These are phyloP conservation scores for Fremontodendron californicum DNA, from an alignment of 345 rosid species.

Conservation along the genomic window DNA sequence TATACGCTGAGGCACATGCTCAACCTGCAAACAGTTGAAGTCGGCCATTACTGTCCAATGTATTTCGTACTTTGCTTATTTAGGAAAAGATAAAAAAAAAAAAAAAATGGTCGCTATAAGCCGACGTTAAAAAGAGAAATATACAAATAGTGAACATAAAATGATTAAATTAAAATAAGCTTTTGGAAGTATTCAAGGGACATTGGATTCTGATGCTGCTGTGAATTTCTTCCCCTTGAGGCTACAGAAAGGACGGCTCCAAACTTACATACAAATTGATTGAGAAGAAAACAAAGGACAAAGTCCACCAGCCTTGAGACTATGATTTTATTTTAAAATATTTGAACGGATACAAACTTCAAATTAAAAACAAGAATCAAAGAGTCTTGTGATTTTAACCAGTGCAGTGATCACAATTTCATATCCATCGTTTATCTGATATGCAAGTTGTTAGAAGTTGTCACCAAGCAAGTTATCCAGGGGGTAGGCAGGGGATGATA, in stretches of 20 bases:
- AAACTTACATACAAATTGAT: neutral
- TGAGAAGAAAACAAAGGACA: neutral
- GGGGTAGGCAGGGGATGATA: neutral
- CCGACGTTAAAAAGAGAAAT: neutral
- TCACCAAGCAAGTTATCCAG: neutral
- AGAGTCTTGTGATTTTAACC: neutral
- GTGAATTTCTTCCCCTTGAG: conserved; percentile 2
- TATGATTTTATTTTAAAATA: neutral
- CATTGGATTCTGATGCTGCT: neutral
- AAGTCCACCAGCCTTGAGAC: neutral
- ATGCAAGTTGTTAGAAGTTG: neutral
- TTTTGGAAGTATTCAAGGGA: neutral
- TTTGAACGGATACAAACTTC: neutral
- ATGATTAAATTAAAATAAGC: neutral
- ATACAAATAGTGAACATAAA: neutral
- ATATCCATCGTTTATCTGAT: no score
- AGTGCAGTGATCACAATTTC: neutral
- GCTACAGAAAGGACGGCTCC: conserved; percentile 1
- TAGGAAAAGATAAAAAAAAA: neutral
- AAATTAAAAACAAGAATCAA: neutral
- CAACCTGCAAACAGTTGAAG: neutral
- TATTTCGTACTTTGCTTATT: neutral
- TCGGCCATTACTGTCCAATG: neutral
- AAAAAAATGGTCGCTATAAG: neutral
- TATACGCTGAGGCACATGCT: neutral